Conservation (phyloP, 306 rosid genomes). For the Gastrolobium villosum region DNA sequence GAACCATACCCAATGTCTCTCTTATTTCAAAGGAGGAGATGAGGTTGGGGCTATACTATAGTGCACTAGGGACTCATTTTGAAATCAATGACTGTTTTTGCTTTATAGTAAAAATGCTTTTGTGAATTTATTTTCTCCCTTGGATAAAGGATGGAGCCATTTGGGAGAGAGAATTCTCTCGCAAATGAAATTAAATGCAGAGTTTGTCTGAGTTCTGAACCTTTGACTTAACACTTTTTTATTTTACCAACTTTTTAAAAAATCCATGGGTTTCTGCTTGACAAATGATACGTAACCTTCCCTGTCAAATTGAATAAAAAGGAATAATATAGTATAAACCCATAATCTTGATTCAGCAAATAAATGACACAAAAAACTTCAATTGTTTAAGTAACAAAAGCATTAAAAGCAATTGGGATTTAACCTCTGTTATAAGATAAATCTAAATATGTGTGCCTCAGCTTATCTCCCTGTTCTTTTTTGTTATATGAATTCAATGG, state of each 20-base stretch:
- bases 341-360: slow-evolving; percentile 3
- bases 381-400: background rate
- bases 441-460: background rate
- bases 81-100: slow-evolving; percentile 10
- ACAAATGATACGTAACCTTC: background rate
- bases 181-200: background rate
- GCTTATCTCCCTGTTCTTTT: background rate
- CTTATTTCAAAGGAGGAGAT: slow-evolving; percentile 12
- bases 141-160: background rate
- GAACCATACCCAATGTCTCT: background rate
- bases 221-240: background rate
- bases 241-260: background rate
- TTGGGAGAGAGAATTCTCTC: background rate
- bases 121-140: slow-evolving; percentile 6
- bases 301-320: background rate
- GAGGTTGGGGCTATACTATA: background rate
- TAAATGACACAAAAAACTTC: background rate
- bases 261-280: background rate
- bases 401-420: background rate
- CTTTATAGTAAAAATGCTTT: background rate
- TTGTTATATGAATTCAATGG: background rate
- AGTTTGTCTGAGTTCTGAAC: background rate
- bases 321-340: background rate
- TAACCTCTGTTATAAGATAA: background rate
- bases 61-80: background rate